These are phyloP conservation scores for Suillus weaverae DNA, from an alignment of 768 basidiomycete species.

Conservation along the genomic window DNA sequence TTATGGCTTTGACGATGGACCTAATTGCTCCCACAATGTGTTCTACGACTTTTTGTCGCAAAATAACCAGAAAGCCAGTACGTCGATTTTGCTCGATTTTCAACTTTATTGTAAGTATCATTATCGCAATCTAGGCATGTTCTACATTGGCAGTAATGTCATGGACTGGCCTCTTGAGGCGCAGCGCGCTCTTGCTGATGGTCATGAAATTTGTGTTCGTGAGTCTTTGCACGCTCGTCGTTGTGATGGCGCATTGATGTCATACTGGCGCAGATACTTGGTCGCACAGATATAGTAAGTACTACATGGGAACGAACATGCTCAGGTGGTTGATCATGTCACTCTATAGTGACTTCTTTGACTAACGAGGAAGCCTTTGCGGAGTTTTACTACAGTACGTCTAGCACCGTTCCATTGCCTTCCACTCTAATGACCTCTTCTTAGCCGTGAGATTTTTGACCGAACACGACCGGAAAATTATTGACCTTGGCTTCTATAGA, in stretches of 20 bases:
- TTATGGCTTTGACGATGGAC: constrained; percentile 65
- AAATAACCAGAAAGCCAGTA: constrained; percentile 62
- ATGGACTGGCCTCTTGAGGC: constrained; percentile 57
- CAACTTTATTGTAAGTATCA: background rate
- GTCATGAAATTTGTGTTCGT: constrained; percentile 64
- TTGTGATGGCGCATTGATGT: background rate
- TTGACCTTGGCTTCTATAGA: constrained; percentile 27
- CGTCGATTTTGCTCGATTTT: constrained; percentile 24
- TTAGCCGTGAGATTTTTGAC: constrained; percentile 24
- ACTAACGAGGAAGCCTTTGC: constrained; percentile 69
- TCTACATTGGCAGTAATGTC: constrained; percentile 60
- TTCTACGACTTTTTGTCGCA: constrained; percentile 56
- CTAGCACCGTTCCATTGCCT: background rate
- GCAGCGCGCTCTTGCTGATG: constrained; percentile 51
- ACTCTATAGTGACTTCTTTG: constrained; percentile 51
- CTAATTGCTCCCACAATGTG: constrained; percentile 62
- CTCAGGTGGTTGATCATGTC: background rate
- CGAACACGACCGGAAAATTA: background rate
- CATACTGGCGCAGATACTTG: constrained; percentile 25
- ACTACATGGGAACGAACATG: background rate
- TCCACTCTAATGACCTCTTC: background rate
- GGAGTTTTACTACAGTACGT: constrained; percentile 72
- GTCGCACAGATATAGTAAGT: constrained; percentile 48
- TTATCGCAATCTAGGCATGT: constrained; percentile 46
- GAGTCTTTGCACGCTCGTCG: constrained; percentile 30